phyloP scores from a whole-genome alignment of 1,284 basidiomycete species.

The Agaricales sp. region DNA sequence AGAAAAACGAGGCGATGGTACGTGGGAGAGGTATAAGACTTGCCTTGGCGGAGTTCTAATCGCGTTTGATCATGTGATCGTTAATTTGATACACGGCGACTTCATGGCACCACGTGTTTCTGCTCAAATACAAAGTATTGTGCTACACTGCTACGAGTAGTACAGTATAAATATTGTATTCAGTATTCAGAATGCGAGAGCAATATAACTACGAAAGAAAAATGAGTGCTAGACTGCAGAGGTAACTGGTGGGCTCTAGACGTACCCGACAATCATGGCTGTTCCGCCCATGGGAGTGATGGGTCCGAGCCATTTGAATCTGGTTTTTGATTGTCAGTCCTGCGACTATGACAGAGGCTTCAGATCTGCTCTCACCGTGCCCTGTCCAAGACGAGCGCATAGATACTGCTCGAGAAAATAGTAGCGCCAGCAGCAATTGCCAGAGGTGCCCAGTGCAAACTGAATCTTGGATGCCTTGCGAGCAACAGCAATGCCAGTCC shows the following conservation, averaged over 20 bases:
- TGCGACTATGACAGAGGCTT: background rate
- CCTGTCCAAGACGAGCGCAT: conserved; percentile 47
- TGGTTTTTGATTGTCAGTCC: conserved; percentile 16
- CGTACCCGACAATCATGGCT: conserved; percentile 73
- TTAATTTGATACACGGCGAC: conserved; percentile 14
- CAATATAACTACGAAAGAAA: background rate
- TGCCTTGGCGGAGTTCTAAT: background rate
- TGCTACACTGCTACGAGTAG: background rate
- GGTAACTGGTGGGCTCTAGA: conserved; percentile 9
- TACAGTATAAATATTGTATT: background rate
- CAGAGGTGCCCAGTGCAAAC: conserved; percentile 54
- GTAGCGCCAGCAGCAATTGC: conserved; percentile 53
- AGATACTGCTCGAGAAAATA: conserved; percentile 68
- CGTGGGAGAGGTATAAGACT: background rate
- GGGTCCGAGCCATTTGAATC: conserved; percentile 57
- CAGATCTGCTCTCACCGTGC: conserved; percentile 32
- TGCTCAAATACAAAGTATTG: background rate
- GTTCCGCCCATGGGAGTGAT: conserved; percentile 69
- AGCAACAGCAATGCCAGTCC: conserved; percentile 66
- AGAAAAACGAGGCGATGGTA: conserved; percentile 1
- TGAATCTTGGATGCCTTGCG: conserved; percentile 63
- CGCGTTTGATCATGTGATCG: conserved; percentile 1
- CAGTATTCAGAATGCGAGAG: background rate
- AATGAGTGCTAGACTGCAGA: background rate
- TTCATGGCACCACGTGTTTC: background rate